Evolutionary conservation across 2,329 filamentous ascomycete species (phyloP).

Genomic region (Penicillium frequentans): DNA sequence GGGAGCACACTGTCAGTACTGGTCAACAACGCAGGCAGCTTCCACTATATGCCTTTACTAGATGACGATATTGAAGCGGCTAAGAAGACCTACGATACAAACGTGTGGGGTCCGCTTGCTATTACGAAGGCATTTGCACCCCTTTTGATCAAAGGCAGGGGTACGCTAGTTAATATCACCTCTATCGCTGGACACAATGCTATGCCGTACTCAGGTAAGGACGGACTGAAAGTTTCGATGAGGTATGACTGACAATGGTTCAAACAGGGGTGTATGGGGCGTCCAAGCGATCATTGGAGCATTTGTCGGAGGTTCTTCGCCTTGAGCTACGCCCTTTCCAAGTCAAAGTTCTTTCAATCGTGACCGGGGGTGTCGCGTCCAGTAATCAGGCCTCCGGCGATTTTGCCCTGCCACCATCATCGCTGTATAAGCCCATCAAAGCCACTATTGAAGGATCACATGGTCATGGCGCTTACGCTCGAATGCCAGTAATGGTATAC

Average conservation of each 20-base stretch:
- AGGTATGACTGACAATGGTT: not conserved
- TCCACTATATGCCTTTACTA: conserved; percentile 38
- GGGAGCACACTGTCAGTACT: conserved; percentile 38
- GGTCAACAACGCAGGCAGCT: conserved; percentile 45
- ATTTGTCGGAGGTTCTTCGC: conserved; percentile 24
- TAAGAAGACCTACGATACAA: conserved; percentile 21
- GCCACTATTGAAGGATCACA: not conserved
- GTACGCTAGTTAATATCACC: conserved; percentile 6
- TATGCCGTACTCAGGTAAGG: conserved; percentile 19
- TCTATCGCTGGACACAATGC: not conserved
- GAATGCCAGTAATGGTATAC: conserved; percentile 10
- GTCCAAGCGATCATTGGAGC: conserved; percentile 24
- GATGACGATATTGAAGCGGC: conserved; percentile 35
- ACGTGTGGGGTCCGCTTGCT: conserved; percentile 17
- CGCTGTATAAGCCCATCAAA: conserved; percentile 23
- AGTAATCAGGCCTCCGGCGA: conserved; percentile 14
- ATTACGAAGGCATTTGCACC: conserved; percentile 26
- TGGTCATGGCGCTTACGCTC: conserved; percentile 6
- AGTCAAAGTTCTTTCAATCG: conserved; percentile 11
- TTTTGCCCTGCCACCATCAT: conserved; percentile 15
- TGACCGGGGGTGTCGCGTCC: conserved; percentile 17
- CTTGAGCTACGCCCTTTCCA: conserved; percentile 23
- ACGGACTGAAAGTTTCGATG: conserved; percentile 9
- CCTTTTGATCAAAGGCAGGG: conserved; percentile 18
- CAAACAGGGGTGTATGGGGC: conserved; percentile 16